Evolutionary conservation across 148 eudicot genomes (phyloP).

Genomic region (Nepenthes gracilis): DNA sequence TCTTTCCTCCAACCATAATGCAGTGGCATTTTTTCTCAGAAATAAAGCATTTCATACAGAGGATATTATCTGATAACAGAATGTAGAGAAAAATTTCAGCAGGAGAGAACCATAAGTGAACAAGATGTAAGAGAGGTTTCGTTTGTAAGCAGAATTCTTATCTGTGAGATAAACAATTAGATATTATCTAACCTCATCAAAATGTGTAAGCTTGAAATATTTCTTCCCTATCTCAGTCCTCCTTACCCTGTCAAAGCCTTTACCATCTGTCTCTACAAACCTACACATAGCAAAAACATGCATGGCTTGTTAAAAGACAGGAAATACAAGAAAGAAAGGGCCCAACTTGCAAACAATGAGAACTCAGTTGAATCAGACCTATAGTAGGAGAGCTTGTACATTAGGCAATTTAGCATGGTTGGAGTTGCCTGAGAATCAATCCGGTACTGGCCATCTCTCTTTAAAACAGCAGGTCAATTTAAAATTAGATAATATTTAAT

Average conservation of each 20-base stretch:
- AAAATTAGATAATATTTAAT: background rate
- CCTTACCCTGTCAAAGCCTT: conserved; percentile 84
- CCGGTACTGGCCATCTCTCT: conserved; percentile 97
- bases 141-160: no score
- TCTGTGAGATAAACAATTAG: no score
- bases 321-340: background rate
- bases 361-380: conserved; percentile 28
- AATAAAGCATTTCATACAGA: no score
- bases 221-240: conserved; percentile 95
- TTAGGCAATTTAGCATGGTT: conserved; percentile 82
- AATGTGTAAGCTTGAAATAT: conserved; percentile 72
- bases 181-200: conserved; percentile 61
- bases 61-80: no score
- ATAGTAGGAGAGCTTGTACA: conserved; percentile 96
- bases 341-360: background rate
- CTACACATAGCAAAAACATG: conserved; percentile 23
- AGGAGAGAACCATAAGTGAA: no score
- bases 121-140: no score
- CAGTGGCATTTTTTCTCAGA: no score
- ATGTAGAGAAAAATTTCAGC: no score
- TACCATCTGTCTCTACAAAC: conserved; percentile 96
- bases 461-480: conserved; percentile 10
- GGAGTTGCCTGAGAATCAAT: conserved; percentile 90
- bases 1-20: no score
- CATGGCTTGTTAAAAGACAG: conserved; percentile 1